phyloP scores from a whole-genome alignment of 2,329 filamentous ascomycete genomes.

The Aaosphaeria pasadenensis region DNA sequence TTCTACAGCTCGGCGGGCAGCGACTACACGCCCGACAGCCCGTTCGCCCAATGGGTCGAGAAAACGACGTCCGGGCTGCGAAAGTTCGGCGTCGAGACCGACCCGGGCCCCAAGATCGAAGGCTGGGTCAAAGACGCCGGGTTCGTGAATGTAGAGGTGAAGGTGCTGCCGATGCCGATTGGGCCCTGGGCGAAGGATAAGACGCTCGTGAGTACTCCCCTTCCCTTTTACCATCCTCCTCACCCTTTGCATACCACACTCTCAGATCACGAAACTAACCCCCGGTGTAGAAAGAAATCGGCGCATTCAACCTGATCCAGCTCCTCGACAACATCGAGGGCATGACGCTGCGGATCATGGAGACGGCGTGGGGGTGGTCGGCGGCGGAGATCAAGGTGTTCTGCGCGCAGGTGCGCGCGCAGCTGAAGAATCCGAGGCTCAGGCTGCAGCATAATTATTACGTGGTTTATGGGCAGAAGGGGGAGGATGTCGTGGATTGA shows the following conservation, averaged over 20 bases:
- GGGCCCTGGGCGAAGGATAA: conserved; percentile 26
- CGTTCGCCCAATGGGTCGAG: conserved; percentile 14
- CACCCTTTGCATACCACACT: not conserved
- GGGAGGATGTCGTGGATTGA: conserved; percentile 10
- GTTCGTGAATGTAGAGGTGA: conserved; percentile 18
- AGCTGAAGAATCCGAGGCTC: conserved; percentile 19
- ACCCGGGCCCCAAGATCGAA: conserved; percentile 32
- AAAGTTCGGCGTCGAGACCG: conserved; percentile 41
- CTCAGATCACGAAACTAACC: not conserved
- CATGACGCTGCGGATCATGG: conserved; percentile 15
- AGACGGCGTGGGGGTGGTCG: conserved; percentile 13
- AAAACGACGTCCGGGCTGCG: conserved; percentile 34
- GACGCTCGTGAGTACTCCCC: conserved; percentile 5
- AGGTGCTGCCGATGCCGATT: conserved; percentile 16
- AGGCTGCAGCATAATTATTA: conserved; percentile 25
- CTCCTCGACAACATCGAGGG: conserved; percentile 24
- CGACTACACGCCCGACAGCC: conserved; percentile 11
- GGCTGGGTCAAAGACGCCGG: conserved; percentile 21
- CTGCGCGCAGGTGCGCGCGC: conserved; percentile 16
- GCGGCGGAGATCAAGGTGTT: conserved; percentile 20
- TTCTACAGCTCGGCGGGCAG: conserved; percentile 18
- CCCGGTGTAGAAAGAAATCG: conserved; percentile 19
- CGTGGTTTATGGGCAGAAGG: conserved; percentile 19
- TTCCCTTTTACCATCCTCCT: not conserved
- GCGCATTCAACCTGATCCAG: conserved; percentile 21